Evolutionary conservation across 1,284 basidiomycete species (phyloP).

Genomic region (Pseudozyma tsukubaensis): DNA sequence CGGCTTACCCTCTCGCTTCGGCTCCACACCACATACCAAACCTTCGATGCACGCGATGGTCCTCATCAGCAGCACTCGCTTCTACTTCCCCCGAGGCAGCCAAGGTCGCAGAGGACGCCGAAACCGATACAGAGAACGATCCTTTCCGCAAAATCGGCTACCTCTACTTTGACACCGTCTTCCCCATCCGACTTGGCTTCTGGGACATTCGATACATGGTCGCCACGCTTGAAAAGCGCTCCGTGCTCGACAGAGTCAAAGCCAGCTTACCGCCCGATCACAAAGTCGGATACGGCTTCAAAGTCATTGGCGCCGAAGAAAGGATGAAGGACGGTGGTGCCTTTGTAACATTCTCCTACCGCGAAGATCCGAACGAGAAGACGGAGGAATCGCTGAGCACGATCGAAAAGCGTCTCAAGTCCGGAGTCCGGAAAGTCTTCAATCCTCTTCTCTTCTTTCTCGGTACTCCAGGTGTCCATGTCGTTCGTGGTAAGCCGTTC

Average conservation of each 20-base stretch:
- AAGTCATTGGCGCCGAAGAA: constrained; percentile 57
- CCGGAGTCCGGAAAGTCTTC: constrained; percentile 43
- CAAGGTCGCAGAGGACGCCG: constrained; percentile 46
- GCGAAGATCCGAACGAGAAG: constrained; percentile 41
- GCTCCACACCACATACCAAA: not conserved
- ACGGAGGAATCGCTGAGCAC: constrained; percentile 44
- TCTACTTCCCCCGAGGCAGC: constrained; percentile 49
- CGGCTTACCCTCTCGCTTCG: not conserved
- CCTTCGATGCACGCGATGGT: constrained; percentile 16
- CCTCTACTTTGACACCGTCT: constrained; percentile 63
- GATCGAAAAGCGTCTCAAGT: constrained; percentile 54
- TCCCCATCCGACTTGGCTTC: constrained; percentile 59
- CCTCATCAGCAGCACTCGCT: constrained; percentile 37
- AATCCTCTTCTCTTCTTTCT: constrained; percentile 50
- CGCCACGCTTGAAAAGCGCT: constrained; percentile 40
- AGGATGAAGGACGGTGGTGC: constrained; percentile 61
- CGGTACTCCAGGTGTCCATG: constrained; percentile 55
- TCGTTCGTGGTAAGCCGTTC: constrained; percentile 62
- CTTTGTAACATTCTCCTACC: constrained; percentile 53
- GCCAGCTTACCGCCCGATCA: constrained; percentile 45
- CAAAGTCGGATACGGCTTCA: constrained; percentile 59
- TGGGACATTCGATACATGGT: constrained; percentile 57
- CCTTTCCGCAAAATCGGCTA: constrained; percentile 53
- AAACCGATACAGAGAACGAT: constrained; percentile 44
- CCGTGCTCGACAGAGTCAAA: constrained; percentile 49